A percentile compares a stretch with the other conserved stretches of the same genome.
Conservation (phyloP, 495 filamentous ascomycete genomes). For the Apiosordaria backusii region DNA sequence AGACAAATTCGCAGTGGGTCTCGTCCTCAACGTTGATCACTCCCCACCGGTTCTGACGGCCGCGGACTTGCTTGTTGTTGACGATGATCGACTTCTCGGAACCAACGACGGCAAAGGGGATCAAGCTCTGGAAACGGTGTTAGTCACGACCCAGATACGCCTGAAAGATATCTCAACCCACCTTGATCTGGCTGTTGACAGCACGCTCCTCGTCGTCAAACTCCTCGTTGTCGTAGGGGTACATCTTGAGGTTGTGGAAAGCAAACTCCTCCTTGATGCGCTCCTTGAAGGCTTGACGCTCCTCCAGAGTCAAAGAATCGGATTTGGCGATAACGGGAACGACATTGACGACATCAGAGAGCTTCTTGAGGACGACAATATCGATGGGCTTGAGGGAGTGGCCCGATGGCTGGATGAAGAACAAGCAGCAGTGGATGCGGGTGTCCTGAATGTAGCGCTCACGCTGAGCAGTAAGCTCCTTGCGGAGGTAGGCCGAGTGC, state of each 20-base stretch:
- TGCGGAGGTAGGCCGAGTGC: slow-evolving; percentile 98
- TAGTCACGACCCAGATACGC: slow-evolving; percentile 9
- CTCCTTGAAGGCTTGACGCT: slow-evolving; percentile 94
- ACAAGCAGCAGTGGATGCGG: slow-evolving; percentile 98
- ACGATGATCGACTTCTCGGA: slow-evolving; percentile 97
- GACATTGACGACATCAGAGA: slow-evolving; percentile 98
- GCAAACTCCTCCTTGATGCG: slow-evolving; percentile 99
- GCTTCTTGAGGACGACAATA: slow-evolving; percentile 98
- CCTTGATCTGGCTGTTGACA: slow-evolving; percentile 93
- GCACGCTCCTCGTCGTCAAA: slow-evolving; percentile 94
- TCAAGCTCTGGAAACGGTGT: slow-evolving; percentile 62
- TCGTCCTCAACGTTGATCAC: slow-evolving; percentile 99
- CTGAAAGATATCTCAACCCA: slow-evolving; percentile 36
- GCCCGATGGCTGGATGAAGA: slow-evolving; percentile 98
- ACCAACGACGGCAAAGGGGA: slow-evolving; percentile 96
- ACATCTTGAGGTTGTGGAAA: slow-evolving; percentile 99
- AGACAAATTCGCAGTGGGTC: slow-evolving; percentile 99
- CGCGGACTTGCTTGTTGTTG: slow-evolving; percentile 95
- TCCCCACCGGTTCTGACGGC: slow-evolving; percentile 98
- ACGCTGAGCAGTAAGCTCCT: slow-evolving; percentile 99
- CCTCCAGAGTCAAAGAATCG: slow-evolving; percentile 93
- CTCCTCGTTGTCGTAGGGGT: slow-evolving; percentile 99
- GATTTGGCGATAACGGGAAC: slow-evolving; percentile 99
- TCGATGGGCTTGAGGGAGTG: slow-evolving; percentile 98
- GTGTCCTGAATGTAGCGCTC: slow-evolving; percentile 99